Evolutionary conservation across 176 grass and related monocot genomes (phyloP), one percentile per base, ranked within the genome.

Genomic region (Zea luxurians): DNA sequence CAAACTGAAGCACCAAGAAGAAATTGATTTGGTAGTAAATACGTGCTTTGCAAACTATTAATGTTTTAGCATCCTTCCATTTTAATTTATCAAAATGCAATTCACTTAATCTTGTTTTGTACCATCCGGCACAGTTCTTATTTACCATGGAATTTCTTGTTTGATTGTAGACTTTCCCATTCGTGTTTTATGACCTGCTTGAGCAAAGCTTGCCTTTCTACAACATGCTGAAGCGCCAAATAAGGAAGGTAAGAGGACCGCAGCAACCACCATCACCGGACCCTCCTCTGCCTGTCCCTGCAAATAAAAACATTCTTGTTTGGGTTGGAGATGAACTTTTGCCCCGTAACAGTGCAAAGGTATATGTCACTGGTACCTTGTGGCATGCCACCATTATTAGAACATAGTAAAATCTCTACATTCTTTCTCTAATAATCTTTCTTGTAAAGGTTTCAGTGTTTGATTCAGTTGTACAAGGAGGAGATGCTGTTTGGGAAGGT

Each of bases 401-500:
- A 40, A 38, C 16, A 73, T 42, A 53, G 70, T 59, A 60, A 78
- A 37, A 62, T 83, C 17, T 64, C 34, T 60, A 74, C 10, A 4
- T 78, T 68, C 18, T 34, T 71, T 66, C 52, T 82, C 75, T 87
- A 75, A 88, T 66, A 34, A 61, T 85, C 41, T 72, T 66, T 18
- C 13, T 73, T 64, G 80, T 90, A 60, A 78, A 98, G 95, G 85
- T 98, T 78, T 94, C 91, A 77, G 95, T 98, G 40, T 90, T 98
- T 71, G 95, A 98, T 83, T 98, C 95, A 65, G 95, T 94, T 87
- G 89, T 98, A 70, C 95, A 98, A 98, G 95, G 95, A 75, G 95
- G 95, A 43, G 95, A 98, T 98, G 89, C 91, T 86, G 95, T 85
- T 60, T 98, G 95, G 95, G 95, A 98, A 74, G 95, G 95, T 71